Evolutionary conservation across 805 yeast species (phyloP), one percentile per base, ranked within the genome.

Genomic region (Groenewaldozyma salmanticensis): DNA sequence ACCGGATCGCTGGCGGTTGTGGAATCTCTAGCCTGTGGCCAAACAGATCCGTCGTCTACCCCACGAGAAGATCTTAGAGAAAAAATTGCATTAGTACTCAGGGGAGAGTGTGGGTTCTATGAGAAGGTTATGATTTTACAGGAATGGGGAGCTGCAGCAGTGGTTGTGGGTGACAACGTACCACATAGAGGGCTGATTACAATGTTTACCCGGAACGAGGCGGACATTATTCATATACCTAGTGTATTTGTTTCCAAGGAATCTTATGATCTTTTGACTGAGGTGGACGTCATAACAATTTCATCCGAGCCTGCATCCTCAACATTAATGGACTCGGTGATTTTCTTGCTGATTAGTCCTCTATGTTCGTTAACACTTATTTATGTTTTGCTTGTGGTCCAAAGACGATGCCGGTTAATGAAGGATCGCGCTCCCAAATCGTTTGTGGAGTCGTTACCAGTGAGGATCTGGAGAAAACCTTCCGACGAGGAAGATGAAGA

Each of bases 81-180:
- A 33, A 45, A 53, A 33, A 52, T 65, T 35, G 68, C 64, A 3
- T 50, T 67, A 32, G 68, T 66, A 15, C 38, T 42, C 31, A 54
- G 79, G n/a, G 81, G 81, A 4, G 68, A 63, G 3, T 75, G 81
- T 57, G 66, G 75, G 18, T 73, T 77, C 52, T 74, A 70, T 37
- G 65, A 65, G 13, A 77, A 77, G 50, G 71, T 76, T 15, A 50
- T 60, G 31, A 64, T 66, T 42, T 50, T 77, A 38, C 61, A 74
- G 42, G 52, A 54, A 2, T 59, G 55, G 42, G 70, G 71, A 11
- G 80, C 81, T 0, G 53, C 45, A 11, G 74, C 75, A 4, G 72
- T 76, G 7, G 58, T 77, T n/a, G 67, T 77, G 5, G 81, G 77
- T 24, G 77, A 76, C 52, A 68, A 73, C 50, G 68, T 62, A 42